A percentile compares a stretch with the other conserved stretches of the same genome.
These are phyloP conservation scores for Lasiodiplodia sp. DNA, from an alignment of 2,329 filamentous ascomycete species.

Conservation along the genomic window DNA sequence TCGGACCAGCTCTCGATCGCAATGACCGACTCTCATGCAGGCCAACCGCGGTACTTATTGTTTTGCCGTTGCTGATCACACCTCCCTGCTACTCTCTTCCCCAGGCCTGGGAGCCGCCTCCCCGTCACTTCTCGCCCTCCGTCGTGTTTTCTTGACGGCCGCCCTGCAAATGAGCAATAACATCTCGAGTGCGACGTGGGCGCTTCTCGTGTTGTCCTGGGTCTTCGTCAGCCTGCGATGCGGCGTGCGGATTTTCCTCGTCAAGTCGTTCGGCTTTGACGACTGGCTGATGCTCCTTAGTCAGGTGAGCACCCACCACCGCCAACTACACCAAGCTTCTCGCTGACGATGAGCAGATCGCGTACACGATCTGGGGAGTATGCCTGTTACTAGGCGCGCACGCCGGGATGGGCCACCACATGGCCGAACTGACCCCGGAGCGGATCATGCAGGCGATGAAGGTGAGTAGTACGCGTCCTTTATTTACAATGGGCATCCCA, in stretches of 20 bases:
- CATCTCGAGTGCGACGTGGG: background rate
- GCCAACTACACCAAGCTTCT: background rate
- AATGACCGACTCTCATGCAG: conserved; percentile 18
- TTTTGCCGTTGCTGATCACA: conserved; percentile 1
- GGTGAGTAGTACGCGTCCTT: conserved; percentile 31
- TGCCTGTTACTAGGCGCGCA: conserved; percentile 43
- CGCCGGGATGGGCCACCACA: conserved; percentile 45
- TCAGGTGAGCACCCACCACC: conserved; percentile 45
- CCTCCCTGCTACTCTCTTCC: background rate
- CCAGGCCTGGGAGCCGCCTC: no score
- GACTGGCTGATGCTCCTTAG: conserved; percentile 52
- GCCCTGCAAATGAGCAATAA: conserved; percentile 1
- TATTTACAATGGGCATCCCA: background rate
- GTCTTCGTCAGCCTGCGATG: conserved; percentile 47
- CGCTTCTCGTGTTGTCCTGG: conserved; percentile 47
- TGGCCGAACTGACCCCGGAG: conserved; percentile 36
- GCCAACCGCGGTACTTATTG: background rate
- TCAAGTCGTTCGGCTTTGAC: conserved; percentile 49
- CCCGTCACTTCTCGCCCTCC: no score
- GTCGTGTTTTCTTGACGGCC: no score
- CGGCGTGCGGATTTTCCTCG: conserved; percentile 46
- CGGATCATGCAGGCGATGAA: conserved; percentile 40
- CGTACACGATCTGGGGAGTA: conserved; percentile 47
- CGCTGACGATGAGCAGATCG: conserved; percentile 39
- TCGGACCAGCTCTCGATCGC: background rate